A percentile compares a stretch with the other conserved stretches of the same genome.
Conservation (phyloP, 129 eudicot species). For the Deinandra increscens region DNA sequence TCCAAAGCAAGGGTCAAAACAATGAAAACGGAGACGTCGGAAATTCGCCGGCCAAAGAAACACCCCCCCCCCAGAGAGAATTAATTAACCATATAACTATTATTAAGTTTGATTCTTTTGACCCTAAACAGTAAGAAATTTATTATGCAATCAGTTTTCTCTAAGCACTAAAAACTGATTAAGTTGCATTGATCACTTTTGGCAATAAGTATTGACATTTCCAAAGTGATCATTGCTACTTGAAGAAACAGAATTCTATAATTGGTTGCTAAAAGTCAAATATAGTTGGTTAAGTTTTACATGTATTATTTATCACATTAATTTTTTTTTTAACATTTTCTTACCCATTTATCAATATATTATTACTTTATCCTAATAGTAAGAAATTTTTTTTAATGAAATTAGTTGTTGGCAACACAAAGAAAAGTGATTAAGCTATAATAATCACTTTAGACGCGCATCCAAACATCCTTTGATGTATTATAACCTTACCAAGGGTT, state of each 20-base stretch:
- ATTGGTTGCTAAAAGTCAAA: not conserved
- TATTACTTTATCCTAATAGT: too few relatives aligned
- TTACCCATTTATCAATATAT: not conserved
- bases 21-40: too few relatives aligned
- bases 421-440: conserved; percentile 1
- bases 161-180: not conserved
- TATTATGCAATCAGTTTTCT: not conserved
- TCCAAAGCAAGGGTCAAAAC: too few relatives aligned
- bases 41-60: too few relatives aligned
- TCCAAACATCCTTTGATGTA: not conserved
- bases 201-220: not conserved
- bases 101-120: not conserved
- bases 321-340: not conserved
- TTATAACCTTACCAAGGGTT: not conserved
- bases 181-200: not conserved
- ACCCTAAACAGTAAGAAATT: not conserved
- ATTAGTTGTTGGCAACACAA: not conserved
- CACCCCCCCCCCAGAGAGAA: too few relatives aligned
- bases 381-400: not conserved
- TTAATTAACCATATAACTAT: too few relatives aligned
- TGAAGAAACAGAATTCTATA: not conserved
- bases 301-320: not conserved
- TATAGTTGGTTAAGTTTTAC: not conserved
- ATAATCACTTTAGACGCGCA: not conserved
- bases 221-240: not conserved